Percentiles rank a stretch among this genome's conserved stretches.
phyloP scores from a whole-genome alignment of 352 stramenopile genomes.

The Phytopythium kandeliae region DNA sequence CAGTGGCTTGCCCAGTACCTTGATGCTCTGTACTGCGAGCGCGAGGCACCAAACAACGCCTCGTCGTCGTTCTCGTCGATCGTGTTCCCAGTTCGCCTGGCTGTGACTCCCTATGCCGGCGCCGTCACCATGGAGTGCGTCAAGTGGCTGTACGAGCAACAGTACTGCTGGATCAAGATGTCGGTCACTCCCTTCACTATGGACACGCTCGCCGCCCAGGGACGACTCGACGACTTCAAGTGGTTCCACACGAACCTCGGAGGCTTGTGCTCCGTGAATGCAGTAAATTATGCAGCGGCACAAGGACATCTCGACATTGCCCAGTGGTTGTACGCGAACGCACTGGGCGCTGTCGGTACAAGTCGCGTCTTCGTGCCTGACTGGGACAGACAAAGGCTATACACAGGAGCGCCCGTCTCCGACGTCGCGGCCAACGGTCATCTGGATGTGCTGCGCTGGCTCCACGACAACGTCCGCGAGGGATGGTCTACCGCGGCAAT shows the following conservation, averaged over 20 bases:
- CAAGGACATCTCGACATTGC: not conserved
- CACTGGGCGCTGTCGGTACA: not conserved
- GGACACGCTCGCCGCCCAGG: not conserved
- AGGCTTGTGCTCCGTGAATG: not conserved
- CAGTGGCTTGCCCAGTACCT: no score
- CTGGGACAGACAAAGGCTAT: no score
- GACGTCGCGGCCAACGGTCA: not conserved
- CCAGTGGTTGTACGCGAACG: not conserved
- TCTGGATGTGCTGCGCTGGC: not conserved
- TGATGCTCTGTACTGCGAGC: no score
- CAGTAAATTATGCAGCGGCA: not conserved
- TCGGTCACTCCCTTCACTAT: not conserved
- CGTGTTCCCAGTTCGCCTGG: no score
- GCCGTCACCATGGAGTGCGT: not conserved
- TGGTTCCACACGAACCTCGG: not conserved
- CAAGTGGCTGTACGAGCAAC: not conserved
- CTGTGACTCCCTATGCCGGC: no score
- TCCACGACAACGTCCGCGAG: not conserved
- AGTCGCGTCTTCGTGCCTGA: no score
- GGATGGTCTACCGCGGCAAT: not conserved
- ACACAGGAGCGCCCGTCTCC: not conserved
- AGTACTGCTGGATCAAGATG: not conserved
- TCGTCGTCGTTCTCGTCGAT: no score
- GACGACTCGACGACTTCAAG: not conserved
- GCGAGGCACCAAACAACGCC: no score